Evolutionary conservation across 805 yeast genomes (phyloP), one percentile per base, ranked within the genome.

Genomic region (Yamadazyma scolyti): DNA sequence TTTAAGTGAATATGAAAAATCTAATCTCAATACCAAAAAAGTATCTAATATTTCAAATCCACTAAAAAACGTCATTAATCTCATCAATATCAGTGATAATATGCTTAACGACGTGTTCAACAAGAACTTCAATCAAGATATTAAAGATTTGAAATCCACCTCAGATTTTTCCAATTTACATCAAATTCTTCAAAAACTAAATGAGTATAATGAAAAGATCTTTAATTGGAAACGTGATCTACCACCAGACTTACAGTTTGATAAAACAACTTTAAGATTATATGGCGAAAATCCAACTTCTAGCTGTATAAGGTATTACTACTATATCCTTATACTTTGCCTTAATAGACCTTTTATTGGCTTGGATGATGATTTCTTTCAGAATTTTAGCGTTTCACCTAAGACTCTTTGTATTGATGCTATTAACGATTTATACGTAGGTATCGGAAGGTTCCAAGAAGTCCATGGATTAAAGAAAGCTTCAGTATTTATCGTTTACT

Each of bases 341-440:
- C 63, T 77, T 31, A 77, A 77, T 44, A 59, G 79, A 24, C 82
- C 82, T 2, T 77, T 77, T 43, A 66, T 76, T 23, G 77, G 73
- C 3, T 44, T 64, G 10, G 47, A 43, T 13, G 46, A 43, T 17
- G 44, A 44, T 12, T 42, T 43, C 16, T 50, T 58, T 23, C 45
- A 58, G 4, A 32, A 24, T 27, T 31, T 19, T 13, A 21, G 17
- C 4, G 14, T 31, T 9, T 17, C 25, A 15, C 71, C 72, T 0
- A 46, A 52, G 11, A 36, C 29, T 11, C 55, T 68, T 6, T 65
- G 74, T 33, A 31, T 51, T 3, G 55, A 54, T 14, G 68, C 64
- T 1, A 68, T 72, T 13, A 61, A 56, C 11, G 75, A 70, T 31
- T 46, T 72, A 23, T 56, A 60, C 34, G 50, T 47, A 10, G 64